Percentiles rank a stretch among this genome's conserved stretches.
Evolutionary conservation across 1,139 yeast genomes (phyloP).

Genomic region (Nakaseomyces delphensis): DNA sequence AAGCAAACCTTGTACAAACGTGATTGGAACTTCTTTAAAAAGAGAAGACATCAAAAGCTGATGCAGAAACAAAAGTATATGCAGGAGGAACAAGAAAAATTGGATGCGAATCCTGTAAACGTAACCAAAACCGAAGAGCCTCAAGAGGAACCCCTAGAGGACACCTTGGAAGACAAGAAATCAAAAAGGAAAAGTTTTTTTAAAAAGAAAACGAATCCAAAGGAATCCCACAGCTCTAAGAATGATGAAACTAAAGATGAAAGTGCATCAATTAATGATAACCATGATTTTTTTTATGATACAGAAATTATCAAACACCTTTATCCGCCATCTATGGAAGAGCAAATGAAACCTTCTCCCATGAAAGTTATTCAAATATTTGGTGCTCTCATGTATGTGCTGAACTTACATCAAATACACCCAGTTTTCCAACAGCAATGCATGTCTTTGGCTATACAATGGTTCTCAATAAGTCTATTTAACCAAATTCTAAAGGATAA

Average conservation of each 20-base stretch:
- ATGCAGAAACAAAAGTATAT: conserved; percentile 10
- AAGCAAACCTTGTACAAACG: conserved; percentile 50
- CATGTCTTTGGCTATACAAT: conserved; percentile 67
- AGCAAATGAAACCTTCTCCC: conserved; percentile 78
- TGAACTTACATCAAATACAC: conserved; percentile 74
- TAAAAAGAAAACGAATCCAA: background rate
- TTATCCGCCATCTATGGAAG: conserved; percentile 61
- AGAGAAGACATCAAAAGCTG: conserved; percentile 28
- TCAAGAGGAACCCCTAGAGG: background rate
- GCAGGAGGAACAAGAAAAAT: conserved; percentile 4
- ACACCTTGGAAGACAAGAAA: conserved; percentile 2
- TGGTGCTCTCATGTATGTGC: conserved; percentile 79
- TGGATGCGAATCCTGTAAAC: background rate
- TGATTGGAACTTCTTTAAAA: conserved; percentile 69
- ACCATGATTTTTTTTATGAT: conserved; percentile 38
- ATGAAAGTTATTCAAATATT: conserved; percentile 74
- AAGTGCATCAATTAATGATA: conserved; percentile 7
- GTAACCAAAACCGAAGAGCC: conserved; percentile 2
- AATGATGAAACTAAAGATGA: conserved; percentile 5
- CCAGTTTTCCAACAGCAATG: conserved; percentile 69
- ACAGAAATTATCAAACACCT: conserved; percentile 54
- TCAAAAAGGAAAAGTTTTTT: conserved; percentile 4
- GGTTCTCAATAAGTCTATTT: conserved; percentile 65
- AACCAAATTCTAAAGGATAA: conserved; percentile 61
- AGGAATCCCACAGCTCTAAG: conserved; percentile 1